Base-by-base conservation (phyloP, 2,329 filamentous ascomycete species). In the Meredithiella fracta region DNA sequence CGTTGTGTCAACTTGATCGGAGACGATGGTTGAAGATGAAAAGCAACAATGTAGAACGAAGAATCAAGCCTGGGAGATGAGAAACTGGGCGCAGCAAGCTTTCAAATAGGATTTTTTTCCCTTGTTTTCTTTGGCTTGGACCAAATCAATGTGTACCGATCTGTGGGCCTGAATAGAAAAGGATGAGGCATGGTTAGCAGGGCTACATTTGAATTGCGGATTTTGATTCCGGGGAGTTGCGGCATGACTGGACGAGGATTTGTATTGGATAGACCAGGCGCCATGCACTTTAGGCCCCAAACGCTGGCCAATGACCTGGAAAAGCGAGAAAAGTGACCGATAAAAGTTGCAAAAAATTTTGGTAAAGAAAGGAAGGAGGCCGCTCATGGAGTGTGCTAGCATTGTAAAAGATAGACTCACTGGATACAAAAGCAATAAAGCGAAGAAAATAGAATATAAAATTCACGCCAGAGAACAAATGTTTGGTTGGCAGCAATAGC, bases 121-220 rank as follows among this genome's bases (percentile, higher is more conserved):
- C 25, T 49, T 49, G 6, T 26, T n/a, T 20, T 26, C 44, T 8
- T 49, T 49, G 31, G 50, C 37, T 25, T 26, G 51, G 17, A 17
- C 25, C 37, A 40, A 40, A 53, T 53, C 3, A 49, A 4, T 49
- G 22, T 49, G 23, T n/a, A 42, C n/a, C 38, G 23, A 20, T 22
- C 31, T 20, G 34, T 53, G 34, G 34, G 34, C 51, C 51, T 53
- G 31, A 9, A 20, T 14, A 29, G 23, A 40, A 14, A 44, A 44
- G 40, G 34, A 53, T 14, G 51, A 40, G 31, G 22, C 31, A 15
- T 53, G 51, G 51, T 53, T 53, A 53, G 51, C 51, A 53, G 51
- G 51, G 31, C n/a, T 31, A 40, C 51, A 38, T 40, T 40, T 34
- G 29, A 34, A 34, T 34, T 34, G 29, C 15, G 22, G 11, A 25